Conservation (phyloP, 768 basidiomycete genomes). For the Amanita jacksonii region DNA sequence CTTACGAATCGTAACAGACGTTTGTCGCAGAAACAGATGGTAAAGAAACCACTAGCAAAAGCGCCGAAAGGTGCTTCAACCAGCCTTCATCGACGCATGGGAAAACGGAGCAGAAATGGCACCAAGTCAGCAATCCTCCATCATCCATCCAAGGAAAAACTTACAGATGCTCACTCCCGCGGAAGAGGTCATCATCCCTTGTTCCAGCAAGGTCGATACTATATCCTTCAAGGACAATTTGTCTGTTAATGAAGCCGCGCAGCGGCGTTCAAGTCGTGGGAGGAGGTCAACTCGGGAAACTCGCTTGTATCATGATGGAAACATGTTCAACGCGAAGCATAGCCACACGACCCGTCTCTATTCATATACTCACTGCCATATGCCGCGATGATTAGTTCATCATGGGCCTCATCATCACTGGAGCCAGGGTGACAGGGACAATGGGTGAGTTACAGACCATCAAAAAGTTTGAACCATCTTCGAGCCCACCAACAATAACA, state of each 20-base stretch:
- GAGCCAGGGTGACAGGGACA: slow-evolving; percentile 72
- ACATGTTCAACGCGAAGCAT: no score
- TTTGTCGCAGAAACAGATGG: slow-evolving; percentile 16
- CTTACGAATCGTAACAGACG: slow-evolving; percentile 14
- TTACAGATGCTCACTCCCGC: neutral
- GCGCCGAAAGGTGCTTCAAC: slow-evolving; percentile 9
- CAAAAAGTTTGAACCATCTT: no score
- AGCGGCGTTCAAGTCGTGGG: slow-evolving; percentile 6
- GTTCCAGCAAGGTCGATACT: no score
- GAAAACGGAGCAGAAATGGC: no score
- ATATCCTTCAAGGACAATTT: neutral
- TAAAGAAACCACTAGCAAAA: slow-evolving; percentile 14
- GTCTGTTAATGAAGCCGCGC: neutral
- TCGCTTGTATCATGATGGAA: no score
- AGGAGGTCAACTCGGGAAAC: no score
- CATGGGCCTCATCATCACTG: slow-evolving; percentile 73
- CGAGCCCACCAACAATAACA: no score
- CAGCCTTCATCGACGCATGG: neutral
- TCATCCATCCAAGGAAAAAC: no score
- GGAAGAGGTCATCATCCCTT: no score
- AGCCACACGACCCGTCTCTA: no score
- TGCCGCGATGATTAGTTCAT: slow-evolving; percentile 46
- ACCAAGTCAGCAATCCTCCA: no score
- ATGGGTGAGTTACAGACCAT: no score
- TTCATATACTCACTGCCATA: slow-evolving; percentile 13